Conservation (phyloP, 768 basidiomycete species). For the Amanita exitialis region DNA sequence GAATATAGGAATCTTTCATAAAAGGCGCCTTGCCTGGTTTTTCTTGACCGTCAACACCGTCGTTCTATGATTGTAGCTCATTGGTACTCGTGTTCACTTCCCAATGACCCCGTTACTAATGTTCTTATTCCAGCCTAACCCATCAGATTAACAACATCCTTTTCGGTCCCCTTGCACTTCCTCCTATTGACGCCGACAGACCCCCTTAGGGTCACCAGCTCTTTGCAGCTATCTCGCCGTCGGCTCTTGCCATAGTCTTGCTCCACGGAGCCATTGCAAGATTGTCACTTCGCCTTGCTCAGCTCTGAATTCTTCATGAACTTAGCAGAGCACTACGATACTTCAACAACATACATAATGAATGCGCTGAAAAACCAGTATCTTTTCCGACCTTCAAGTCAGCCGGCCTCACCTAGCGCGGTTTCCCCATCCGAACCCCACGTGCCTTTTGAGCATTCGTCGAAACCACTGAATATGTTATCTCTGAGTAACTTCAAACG, state of each 20-base stretch:
- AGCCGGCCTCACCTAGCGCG: conserved; percentile 53
- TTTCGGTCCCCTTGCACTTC: conserved; percentile 50
- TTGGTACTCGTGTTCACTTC: conserved; percentile 17
- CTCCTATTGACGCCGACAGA: conserved; percentile 60
- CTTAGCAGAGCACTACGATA: conserved; percentile 6
- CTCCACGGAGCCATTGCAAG: conserved; percentile 19
- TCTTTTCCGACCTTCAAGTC: conserved; percentile 54
- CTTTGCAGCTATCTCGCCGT: conserved; percentile 16
- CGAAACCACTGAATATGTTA: conserved; percentile 47
- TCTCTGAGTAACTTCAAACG: conserved; percentile 51
- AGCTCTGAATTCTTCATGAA: neutral
- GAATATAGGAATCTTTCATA: no score
- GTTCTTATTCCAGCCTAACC: conserved; percentile 27
- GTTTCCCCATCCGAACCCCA: conserved; percentile 27
- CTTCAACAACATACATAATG: conserved; percentile 31
- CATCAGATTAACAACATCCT: conserved; percentile 45
- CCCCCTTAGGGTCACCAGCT: conserved; percentile 54
- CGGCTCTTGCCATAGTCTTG: conserved; percentile 42
- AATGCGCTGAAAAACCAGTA: conserved; percentile 59
- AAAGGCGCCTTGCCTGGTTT: no score
- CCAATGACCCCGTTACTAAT: conserved; percentile 5
- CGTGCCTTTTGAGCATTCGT: conserved; percentile 28
- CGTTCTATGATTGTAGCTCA: conserved; percentile 42
- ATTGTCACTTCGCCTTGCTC: conserved; percentile 12
- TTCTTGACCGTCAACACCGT: no score